phyloP scores from a whole-genome alignment of 768 basidiomycete species.

The Suillus luteus region DNA sequence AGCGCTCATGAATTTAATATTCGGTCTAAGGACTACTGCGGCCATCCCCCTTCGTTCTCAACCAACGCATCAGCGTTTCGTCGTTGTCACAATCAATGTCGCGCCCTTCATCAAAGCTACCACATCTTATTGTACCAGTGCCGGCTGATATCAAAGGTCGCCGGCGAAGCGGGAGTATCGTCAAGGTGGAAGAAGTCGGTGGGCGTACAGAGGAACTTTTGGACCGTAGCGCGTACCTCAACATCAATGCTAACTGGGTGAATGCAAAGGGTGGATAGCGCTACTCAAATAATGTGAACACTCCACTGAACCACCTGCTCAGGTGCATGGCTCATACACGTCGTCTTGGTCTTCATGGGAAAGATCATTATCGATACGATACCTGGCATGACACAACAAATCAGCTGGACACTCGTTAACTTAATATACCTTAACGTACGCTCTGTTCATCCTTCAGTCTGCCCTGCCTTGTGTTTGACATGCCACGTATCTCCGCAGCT shows the following conservation, averaged over 20 bases:
- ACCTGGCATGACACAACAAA: slow-evolving; percentile 91
- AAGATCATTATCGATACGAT: slow-evolving; percentile 94
- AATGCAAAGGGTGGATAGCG: slow-evolving; percentile 78
- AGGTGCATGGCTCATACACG: slow-evolving; percentile 99
- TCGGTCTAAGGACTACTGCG: background rate
- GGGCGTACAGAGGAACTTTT: slow-evolving; percentile 72
- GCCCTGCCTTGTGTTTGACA: slow-evolving; percentile 8
- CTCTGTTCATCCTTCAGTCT: slow-evolving; percentile 19
- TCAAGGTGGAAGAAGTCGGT: slow-evolving; percentile 84
- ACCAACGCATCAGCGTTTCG: slow-evolving; percentile 3
- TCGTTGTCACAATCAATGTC: slow-evolving; percentile 44
- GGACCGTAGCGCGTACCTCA: slow-evolving; percentile 79
- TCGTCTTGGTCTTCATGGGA: slow-evolving; percentile 85
- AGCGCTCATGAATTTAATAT: slow-evolving; percentile 2
- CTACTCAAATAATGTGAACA: slow-evolving; percentile 10
- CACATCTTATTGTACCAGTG: slow-evolving; percentile 41
- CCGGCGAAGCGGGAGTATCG: slow-evolving; percentile 69
- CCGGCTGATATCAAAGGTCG: slow-evolving; percentile 43
- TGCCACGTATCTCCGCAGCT: slow-evolving; percentile 46
- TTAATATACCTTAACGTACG: slow-evolving; percentile 86
- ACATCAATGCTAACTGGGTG: slow-evolving; percentile 92
- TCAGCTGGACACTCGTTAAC: slow-evolving; percentile 95
- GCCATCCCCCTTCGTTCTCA: slow-evolving; percentile 1
- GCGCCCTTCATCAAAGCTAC: slow-evolving; percentile 56
- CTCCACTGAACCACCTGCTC: slow-evolving; percentile 11